A percentile compares a stretch with the other conserved stretches of the same genome.
Conservation (phyloP, 2,329 filamentous ascomycete species). For the Acrodontium crateriforme region DNA sequence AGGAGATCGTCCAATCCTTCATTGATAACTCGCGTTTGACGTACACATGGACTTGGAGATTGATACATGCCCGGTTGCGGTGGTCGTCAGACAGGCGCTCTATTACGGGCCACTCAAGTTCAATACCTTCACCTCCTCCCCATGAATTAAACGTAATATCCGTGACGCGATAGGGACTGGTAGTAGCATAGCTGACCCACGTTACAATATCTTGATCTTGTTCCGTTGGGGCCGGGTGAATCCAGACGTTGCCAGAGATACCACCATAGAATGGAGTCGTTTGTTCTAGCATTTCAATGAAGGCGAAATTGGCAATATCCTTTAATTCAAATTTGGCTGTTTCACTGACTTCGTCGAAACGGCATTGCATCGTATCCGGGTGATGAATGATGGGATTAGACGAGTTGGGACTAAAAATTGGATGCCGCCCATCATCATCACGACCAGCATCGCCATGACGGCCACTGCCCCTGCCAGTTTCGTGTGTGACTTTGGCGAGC, state of each 20-base stretch:
- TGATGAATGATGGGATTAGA: constrained; percentile 2
- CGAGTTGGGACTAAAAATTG: too few relatives aligned
- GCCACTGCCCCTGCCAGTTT: too few relatives aligned
- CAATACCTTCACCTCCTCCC: constrained; percentile 8
- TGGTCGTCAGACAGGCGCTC: constrained; percentile 1
- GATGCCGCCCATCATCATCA: too few relatives aligned
- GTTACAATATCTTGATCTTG: constrained; percentile 25
- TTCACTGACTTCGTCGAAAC: constrained; percentile 7
- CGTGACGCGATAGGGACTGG: constrained; percentile 18
- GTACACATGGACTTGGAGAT: constrained; percentile 25
- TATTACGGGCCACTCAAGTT: constrained; percentile 10
- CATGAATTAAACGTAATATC: constrained; percentile 17
- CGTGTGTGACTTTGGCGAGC: too few relatives aligned
- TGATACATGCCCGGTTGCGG: constrained; percentile 21
- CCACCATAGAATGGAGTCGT: constrained; percentile 8
- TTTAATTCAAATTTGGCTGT: constrained; percentile 7
- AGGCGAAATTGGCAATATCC: constrained; percentile 14
- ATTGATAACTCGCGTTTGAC: constrained; percentile 21
- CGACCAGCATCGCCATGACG: too few relatives aligned
- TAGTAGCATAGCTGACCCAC: constrained; percentile 25
- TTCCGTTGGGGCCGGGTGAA: constrained; percentile 21
- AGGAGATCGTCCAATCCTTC: constrained; percentile 22
- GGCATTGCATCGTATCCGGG: constrained; percentile 3
- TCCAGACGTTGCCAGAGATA: constrained; percentile 25
- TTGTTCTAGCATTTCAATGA: constrained; percentile 16